Conservation (phyloP, 176 grass and related monocot genomes). For the Ensete glaucum region DNA sequence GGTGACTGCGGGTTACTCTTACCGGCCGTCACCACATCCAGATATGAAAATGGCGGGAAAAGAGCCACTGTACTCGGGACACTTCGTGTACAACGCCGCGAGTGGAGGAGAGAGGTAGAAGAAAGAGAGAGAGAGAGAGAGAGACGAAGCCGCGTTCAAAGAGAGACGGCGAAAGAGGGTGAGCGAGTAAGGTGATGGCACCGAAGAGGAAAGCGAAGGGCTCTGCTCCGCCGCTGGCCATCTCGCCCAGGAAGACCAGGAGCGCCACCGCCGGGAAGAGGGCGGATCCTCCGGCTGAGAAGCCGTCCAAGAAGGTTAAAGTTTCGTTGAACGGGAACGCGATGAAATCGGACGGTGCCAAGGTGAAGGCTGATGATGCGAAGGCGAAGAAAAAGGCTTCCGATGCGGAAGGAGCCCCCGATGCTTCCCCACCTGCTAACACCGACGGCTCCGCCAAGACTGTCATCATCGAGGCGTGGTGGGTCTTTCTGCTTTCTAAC, state of each 20-base stretch:
- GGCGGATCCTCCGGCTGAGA: slow-evolving; percentile 2
- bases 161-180: background rate
- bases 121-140: background rate
- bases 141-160: background rate
- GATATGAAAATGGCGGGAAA: slow-evolving; percentile 1
- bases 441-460: slow-evolving; percentile 12
- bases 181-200: slow-evolving; percentile 11
- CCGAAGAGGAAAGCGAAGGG: slow-evolving; percentile 33
- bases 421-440: background rate
- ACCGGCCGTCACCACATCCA: background rate
- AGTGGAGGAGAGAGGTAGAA: background rate
- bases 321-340: background rate
- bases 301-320: slow-evolving; percentile 1
- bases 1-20: background rate
- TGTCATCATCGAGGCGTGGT: slow-evolving; percentile 46
- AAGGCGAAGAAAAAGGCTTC: background rate
- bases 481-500: background rate
- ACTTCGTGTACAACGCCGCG: background rate
- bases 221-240: background rate
- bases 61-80: background rate
- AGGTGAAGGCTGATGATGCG: background rate
- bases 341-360: background rate
- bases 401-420: background rate
- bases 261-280: slow-evolving; percentile 30
- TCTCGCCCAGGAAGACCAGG: slow-evolving; percentile 35